Conservation (phyloP, 192 early-diverging fungal genomes). For the Entomortierella lignicola region DNA sequence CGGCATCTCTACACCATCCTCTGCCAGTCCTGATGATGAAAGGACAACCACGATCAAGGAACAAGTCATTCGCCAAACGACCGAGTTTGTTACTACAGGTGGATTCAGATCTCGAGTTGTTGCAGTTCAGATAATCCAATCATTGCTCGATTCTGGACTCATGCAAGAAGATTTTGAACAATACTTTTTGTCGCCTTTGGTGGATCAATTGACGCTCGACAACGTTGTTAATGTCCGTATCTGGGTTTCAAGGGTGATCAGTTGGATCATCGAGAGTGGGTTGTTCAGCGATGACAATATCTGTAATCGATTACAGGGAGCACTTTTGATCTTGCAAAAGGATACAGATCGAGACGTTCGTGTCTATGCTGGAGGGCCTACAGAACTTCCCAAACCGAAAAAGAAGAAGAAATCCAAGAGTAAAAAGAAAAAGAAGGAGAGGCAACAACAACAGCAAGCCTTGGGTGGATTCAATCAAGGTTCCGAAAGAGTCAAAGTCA, state of each 20-base stretch:
- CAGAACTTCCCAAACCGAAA: slow-evolving; percentile 41
- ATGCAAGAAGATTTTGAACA: slow-evolving; percentile 74
- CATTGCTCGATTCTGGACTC: slow-evolving; percentile 69
- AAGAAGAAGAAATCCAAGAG: slow-evolving; percentile 48
- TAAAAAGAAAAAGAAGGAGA: slow-evolving; percentile 26
- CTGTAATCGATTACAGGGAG: slow-evolving; percentile 13
- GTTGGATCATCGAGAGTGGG: slow-evolving; percentile 42
- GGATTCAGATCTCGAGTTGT: slow-evolving; percentile 48
- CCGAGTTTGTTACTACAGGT: slow-evolving; percentile 31
- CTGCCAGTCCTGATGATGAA: background rate
- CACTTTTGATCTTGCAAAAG: slow-evolving; percentile 18
- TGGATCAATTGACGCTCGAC: slow-evolving; percentile 67
- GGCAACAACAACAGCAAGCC: background rate
- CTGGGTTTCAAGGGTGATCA: slow-evolving; percentile 67
- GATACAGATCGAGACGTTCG: slow-evolving; percentile 48
- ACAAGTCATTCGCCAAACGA: slow-evolving; percentile 36
- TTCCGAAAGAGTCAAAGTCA: slow-evolving; percentile 14
- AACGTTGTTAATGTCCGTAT: slow-evolving; percentile 82
- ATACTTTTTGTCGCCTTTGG: slow-evolving; percentile 72
- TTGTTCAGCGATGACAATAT: slow-evolving; percentile 19
- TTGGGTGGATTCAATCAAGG: background rate
- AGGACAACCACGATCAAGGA: slow-evolving; percentile 35
- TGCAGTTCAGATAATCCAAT: slow-evolving; percentile 75
- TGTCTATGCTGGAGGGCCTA: slow-evolving; percentile 46
- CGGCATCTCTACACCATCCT: background rate